Conservation (phyloP, 2,329 filamentous ascomycete genomes). For the Ophiostoma perfectum region DNA sequence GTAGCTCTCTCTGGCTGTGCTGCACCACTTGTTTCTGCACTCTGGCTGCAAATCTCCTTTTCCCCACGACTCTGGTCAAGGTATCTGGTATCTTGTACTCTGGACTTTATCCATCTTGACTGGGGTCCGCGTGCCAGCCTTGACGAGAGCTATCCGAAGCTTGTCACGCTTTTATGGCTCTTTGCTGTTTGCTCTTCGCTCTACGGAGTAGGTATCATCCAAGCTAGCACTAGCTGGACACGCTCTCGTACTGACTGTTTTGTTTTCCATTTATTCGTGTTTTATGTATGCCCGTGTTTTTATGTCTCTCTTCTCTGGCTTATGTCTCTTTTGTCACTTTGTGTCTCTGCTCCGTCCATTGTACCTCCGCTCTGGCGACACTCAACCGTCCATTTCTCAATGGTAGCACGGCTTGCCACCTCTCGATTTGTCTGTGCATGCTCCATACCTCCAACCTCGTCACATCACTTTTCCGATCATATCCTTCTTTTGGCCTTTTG, state of each 20-base stretch:
- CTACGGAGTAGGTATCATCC: not conserved
- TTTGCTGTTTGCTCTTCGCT: not conserved
- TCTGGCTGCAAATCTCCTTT: conserved; percentile 1
- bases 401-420: not conserved
- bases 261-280: not conserved
- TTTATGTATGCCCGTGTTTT: not conserved
- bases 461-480: not conserved
- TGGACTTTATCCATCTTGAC: not conserved
- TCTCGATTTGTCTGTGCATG: not conserved
- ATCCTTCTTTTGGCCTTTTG: not conserved
- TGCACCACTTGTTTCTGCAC: not conserved
- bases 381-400: too few species aligned
- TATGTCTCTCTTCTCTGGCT: not conserved
- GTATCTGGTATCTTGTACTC: too few species aligned
- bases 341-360: not conserved
- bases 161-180: not conserved
- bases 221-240: conserved; percentile 7
- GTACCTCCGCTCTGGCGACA: not conserved
- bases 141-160: conserved; percentile 12
- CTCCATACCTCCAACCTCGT: not conserved
- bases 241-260: not conserved
- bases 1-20: not conserved
- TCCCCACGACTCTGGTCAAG: not conserved
- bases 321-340: not conserved
- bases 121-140: conserved; percentile 19